Base-by-base conservation (phyloP, 1,284 basidiomycete species). In the Cerrena zonata region DNA sequence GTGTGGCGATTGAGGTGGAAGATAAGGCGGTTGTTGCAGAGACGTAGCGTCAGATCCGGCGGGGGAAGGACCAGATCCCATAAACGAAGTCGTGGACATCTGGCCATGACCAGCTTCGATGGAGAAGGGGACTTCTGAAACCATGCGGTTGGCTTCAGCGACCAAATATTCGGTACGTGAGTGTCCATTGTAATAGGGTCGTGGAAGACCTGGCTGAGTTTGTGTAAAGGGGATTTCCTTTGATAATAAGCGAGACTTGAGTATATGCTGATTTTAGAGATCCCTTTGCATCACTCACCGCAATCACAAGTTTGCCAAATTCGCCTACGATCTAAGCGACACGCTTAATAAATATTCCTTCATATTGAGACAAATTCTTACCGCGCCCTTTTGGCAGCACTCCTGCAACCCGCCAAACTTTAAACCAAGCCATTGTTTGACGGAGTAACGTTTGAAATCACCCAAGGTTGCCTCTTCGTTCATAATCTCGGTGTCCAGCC, bases 401-500 rank as follows among this genome's bases (percentile, higher is more conserved):
- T 96, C 94, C 52, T 86, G 70, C 40, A 96, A 68, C 1, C 90
- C 92, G 25, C 91, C 92, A 62, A 94, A 94, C 72, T 95, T 95
- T 62, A 91, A 72, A 1, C 82, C 81, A 75, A 96, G 81, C 67
- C 87, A 91, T 50, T 80, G 76, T 56, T 80, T 82, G 3, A 82
- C 74, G 19, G 78, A 78, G 1, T 74, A 66, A 22, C 94, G 79
- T 72, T 96, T 97, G 65, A 87, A 91, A 65, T 96, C 94, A 1
- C 89, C 82, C 5, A 96, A 64, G 30, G 78, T 78, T 0, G 91
- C 83, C 63, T 96, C 93, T 57, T 94, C 90, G 2, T 76, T 77
- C 71, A 92, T 73, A 53, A 97, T 93, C 26, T 94, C 89, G 7
- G 82, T 77, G 63, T 95, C 91, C 65, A 96, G 73, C 19, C 69